phyloP scores from a whole-genome alignment of 768 basidiomycete species.

The Gyrodon lividus region DNA sequence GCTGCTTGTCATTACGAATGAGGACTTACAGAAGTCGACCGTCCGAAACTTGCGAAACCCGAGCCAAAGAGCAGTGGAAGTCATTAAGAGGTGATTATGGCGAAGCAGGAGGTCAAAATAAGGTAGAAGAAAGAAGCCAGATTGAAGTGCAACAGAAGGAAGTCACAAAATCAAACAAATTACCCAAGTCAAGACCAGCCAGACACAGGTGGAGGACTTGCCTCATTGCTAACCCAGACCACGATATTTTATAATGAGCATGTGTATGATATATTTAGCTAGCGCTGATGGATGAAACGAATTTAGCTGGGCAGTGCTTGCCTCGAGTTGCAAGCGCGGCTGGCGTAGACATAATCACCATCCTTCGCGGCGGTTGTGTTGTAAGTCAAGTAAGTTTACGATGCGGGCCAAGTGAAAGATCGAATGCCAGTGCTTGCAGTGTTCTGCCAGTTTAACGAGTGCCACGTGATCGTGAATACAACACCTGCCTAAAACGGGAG shows the following conservation, averaged over 20 bases:
- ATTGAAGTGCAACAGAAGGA: background rate
- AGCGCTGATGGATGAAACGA: background rate
- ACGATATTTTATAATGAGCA: background rate
- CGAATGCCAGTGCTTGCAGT: too few relatives aligned
- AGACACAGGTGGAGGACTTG: constrained; percentile 4
- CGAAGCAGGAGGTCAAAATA: constrained; percentile 9
- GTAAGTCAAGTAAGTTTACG: background rate
- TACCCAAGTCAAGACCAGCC: constrained; percentile 6
- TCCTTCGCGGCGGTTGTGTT: background rate
- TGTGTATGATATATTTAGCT: constrained; percentile 3
- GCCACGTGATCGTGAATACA: constrained; percentile 26
- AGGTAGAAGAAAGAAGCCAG: background rate
- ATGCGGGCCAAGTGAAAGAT: too few relatives aligned
- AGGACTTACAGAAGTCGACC: constrained; percentile 35
- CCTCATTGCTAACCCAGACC: background rate
- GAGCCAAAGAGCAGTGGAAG: constrained; percentile 28
- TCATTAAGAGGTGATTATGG: constrained; percentile 14
- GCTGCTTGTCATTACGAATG: background rate
- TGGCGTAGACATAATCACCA: background rate
- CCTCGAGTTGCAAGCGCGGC: constrained; percentile 5
- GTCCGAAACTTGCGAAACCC: constrained; percentile 35
- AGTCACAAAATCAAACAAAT: constrained; percentile 13
- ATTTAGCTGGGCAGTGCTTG: constrained; percentile 1
- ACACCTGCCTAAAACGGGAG: background rate
- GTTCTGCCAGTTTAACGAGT: background rate